Evolutionary conservation across 148 eudicot genomes (phyloP).

Genomic region (Agrostemma githago): DNA sequence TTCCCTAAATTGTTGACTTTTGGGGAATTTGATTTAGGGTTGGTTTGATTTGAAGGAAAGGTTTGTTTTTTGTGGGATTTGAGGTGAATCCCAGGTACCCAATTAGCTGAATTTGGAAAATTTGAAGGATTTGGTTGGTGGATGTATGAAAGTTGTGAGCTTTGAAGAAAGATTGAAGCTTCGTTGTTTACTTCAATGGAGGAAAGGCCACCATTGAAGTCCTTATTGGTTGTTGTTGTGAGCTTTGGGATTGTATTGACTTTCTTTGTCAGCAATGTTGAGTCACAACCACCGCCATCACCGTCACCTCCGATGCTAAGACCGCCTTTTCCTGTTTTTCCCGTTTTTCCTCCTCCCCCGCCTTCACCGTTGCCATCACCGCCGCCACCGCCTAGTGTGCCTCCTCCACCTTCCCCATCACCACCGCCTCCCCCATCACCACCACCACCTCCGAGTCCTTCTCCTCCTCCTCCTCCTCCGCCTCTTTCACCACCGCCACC

Average conservation of each 20-base stretch:
- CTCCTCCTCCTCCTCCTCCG: slow-evolving; percentile 15
- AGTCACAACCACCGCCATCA: slow-evolving; percentile 29
- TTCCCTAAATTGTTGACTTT: slow-evolving; percentile 1
- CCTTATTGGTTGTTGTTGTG: slow-evolving; percentile 17
- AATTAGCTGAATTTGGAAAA: neutral
- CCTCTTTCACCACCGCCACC: slow-evolving; percentile 19
- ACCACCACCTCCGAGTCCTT: slow-evolving; percentile 15
- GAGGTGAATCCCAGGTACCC: neutral
- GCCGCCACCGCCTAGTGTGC: neutral
- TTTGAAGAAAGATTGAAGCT: slow-evolving; percentile 11
- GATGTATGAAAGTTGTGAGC: slow-evolving; percentile 14
- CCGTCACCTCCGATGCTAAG: slow-evolving; percentile 9
- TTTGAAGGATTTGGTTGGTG: slow-evolving; percentile 6
- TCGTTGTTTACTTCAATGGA: slow-evolving; percentile 29
- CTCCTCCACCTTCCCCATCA: neutral
- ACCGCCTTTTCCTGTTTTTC: neutral
- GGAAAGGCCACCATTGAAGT: slow-evolving; percentile 26
- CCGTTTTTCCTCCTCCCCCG: neutral
- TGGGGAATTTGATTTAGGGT: slow-evolving; percentile 1
- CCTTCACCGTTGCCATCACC: neutral
- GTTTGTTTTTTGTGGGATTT: slow-evolving; percentile 8
- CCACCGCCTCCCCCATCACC: neutral
- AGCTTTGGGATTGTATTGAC: slow-evolving; percentile 22
- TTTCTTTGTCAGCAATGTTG: slow-evolving; percentile 27
- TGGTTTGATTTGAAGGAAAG: slow-evolving; percentile 3